A percentile compares a stretch with the other conserved stretches of the same genome.
Evolutionary conservation across 2,329 filamentous ascomycete genomes (phyloP).

Genomic region (Calonectria hongkongensis): DNA sequence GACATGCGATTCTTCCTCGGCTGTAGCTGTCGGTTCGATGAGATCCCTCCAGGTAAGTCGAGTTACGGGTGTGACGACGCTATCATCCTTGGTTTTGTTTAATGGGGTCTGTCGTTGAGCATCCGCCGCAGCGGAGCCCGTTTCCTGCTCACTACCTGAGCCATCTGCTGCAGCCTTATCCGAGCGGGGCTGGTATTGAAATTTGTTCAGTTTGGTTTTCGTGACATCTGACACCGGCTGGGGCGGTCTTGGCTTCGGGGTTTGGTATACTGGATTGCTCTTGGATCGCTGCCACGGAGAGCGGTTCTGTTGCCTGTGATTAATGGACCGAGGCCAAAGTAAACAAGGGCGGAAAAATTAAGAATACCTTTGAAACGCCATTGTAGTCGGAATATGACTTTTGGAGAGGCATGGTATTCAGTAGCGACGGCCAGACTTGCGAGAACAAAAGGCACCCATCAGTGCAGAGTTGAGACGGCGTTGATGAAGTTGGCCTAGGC

Average conservation of each 20-base stretch:
- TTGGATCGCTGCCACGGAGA: conserved; percentile 73
- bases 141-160: conserved; percentile 41
- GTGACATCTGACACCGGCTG: conserved; percentile 74
- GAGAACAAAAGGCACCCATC: conserved; percentile 43
- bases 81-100: conserved; percentile 50
- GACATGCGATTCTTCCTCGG: conserved; percentile 66
- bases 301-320: conserved; percentile 57
- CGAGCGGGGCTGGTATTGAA: conserved; percentile 62
- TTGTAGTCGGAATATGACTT: conserved; percentile 64
- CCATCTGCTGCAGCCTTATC: conserved; percentile 45
- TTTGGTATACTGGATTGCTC: conserved; percentile 67
- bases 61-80: conserved; percentile 67
- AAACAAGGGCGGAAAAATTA: conserved; percentile 30
- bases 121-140: not conserved
- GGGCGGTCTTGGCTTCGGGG: conserved; percentile 61
- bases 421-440: conserved; percentile 44
- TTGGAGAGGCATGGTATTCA: conserved; percentile 61
- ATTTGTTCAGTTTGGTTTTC: conserved; percentile 77
- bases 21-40: conserved; percentile 65
- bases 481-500: conserved; percentile 25
- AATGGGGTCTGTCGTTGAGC: conserved; percentile 36
- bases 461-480: conserved; percentile 38
- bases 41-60: conserved; percentile 76
- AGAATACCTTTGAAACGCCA: conserved; percentile 58
- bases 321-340: conserved; percentile 18